Evolutionary conservation across 2,329 filamentous ascomycete species (phyloP), one percentile per base, ranked within the genome.

Genomic region (Penicillium rolfsii): DNA sequence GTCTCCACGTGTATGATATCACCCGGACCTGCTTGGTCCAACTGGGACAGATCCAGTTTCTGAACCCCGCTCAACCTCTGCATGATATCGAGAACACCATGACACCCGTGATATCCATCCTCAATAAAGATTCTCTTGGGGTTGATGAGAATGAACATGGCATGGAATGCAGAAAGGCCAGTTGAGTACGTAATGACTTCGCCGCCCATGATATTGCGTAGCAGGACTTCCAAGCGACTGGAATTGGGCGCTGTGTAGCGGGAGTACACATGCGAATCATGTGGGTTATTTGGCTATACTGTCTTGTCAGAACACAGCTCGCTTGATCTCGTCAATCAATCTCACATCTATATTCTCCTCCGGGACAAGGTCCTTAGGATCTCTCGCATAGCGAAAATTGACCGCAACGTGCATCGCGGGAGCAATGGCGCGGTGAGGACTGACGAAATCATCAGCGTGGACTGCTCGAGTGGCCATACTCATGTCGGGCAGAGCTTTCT

Each of bases 1-100:
- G 93, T 97, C 80, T 98, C 94, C 50, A 97, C 82, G 74, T 96
- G 91, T 55, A 98, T 83, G 3, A 97, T 80, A 75, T 97, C 94
- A 3, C 93, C 93, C 4, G 85, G 79, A 12, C 86, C 83, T 1
- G 97, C 82, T 41, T 87, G 85, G 49, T 85, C 84, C 14, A 83
- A 80, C n/a, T 86, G 89, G 66, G 88, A 85, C n/a, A 97, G 83
- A 26, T 88, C 83, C 1, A 97, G 81, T 64, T 88, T 84, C 73
- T 87, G 77, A 33, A 96, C 84, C 0, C 89, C 89, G n/a, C 88
- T 91, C 52, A 97, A 86, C 64, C 91, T 90, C 55, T 84, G 77
- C 63, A 96, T 82, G 45, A 98, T 66, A 14, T 61, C 76, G 67
- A 97, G 84, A 30, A 97, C 90, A 63, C 91, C 91, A 75, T 97